Conservation (phyloP, 2,329 filamentous ascomycete genomes). For the Tolypocladium tundrense region DNA sequence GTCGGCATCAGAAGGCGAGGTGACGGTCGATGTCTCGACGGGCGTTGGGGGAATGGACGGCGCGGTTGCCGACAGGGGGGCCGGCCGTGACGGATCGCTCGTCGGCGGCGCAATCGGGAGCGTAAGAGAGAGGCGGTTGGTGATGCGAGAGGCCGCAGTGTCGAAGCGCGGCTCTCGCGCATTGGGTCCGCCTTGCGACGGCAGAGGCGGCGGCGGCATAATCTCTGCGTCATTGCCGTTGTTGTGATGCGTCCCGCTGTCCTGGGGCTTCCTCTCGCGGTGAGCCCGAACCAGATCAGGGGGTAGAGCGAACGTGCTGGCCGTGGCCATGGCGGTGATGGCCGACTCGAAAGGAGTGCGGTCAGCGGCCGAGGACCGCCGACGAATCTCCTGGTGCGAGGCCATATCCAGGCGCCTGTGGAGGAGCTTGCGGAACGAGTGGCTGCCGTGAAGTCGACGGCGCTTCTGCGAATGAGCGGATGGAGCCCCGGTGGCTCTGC, state of each 20-base stretch:
- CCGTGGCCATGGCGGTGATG: conserved; percentile 11
- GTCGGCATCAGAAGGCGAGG: conserved; percentile 44
- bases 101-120: conserved; percentile 49
- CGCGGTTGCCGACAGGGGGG: conserved; percentile 29
- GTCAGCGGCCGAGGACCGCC: conserved; percentile 28
- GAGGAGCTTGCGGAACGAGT: conserved; percentile 10
- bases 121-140: conserved; percentile 50
- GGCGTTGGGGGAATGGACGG: conserved; percentile 42
- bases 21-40: conserved; percentile 29
- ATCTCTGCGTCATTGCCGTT: conserved; percentile 5
- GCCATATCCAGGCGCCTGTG: conserved; percentile 19
- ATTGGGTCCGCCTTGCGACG: conserved; percentile 26
- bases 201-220: conserved; percentile 26
- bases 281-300: neutral
- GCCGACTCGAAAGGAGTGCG: conserved; percentile 17
- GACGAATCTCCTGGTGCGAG: conserved; percentile 26
- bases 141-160: conserved; percentile 41
- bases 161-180: conserved; percentile 40
- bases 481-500: conserved; percentile 24
- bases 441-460: conserved; percentile 11
- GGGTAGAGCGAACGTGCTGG: conserved; percentile 10
- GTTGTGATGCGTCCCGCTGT: neutral
- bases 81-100: conserved; percentile 40
- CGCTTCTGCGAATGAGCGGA: conserved; percentile 25
- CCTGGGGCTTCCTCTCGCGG: neutral